Evolutionary conservation across 768 basidiomycete species (phyloP), one percentile per base, ranked within the genome.

Genomic region (Hygrophoropsis aurantiaca): DNA sequence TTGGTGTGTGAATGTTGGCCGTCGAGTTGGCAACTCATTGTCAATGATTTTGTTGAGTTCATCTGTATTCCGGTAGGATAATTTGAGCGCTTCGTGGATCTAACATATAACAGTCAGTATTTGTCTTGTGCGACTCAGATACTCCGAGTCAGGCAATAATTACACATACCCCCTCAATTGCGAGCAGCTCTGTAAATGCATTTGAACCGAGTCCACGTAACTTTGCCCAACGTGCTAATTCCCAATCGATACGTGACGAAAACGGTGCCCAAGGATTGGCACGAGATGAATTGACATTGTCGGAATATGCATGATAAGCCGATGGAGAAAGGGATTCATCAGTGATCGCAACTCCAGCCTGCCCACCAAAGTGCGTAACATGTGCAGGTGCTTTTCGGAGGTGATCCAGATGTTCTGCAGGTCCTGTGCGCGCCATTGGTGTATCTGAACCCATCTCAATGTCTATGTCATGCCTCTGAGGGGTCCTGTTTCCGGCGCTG

Each of bases 191-290:
- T 0, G 65, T 51, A 15, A 74, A 55, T 0, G 73, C 71, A 0
- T 68, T 69, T 0, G 71, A 69, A 11, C 68, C 58, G 0, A 63
- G 58, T 0, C 69, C 70, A 1, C 60, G 53, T 1, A 68, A 46
- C 47, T 74, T 74, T 3, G 70, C 71, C 74, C 74, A 75, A 19
- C 52, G 40, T 4, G 66, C 71, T 21, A 74, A 16, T 50, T 70
- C 67, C 72, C 71, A 75, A 23, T 74, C 70, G 4, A 70, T 35
- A 33, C 63, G 44, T 0, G 66, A 67, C 0, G n/a, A 9, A 51
- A 74, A 74, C 0, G 67, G 73, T 11, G 67, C 62, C 40, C 47
- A 60, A 1, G 36, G 18, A 18, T 51, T 48, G 3, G 38, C 44
- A n/a, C 6, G 18, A 7, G 8, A 10, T 6, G 11, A 13, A n/a